Percentiles rank a stretch among this genome's conserved stretches.
Conservation (phyloP, 306 rosid species). For the Psophocarpus tetragonolobus region DNA sequence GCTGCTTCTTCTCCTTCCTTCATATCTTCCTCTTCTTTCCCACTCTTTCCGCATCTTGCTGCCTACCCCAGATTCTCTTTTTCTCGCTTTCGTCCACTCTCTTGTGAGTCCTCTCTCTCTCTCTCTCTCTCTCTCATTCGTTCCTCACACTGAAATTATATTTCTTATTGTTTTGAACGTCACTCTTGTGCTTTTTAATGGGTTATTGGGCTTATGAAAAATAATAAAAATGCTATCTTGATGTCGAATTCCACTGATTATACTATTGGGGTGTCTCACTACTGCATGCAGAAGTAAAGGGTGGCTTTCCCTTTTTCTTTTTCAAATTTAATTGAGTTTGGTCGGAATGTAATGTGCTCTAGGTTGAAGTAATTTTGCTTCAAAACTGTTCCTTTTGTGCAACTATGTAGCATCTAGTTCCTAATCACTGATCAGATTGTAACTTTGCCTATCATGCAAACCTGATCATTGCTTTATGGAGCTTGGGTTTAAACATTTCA, state of each 20-base stretch:
- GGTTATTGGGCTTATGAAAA: background rate
- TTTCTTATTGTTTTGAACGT: background rate
- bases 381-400: background rate
- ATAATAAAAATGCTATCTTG: conserved; percentile 4
- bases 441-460: background rate
- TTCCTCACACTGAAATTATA: background rate
- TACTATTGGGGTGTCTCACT: background rate
- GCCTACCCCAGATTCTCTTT: background rate
- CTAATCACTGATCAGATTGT: background rate
- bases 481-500: background rate
- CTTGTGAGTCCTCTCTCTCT: conserved; percentile 42
- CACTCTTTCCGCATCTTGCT: background rate
- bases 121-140: background rate
- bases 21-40: background rate
- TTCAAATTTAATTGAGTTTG: background rate
- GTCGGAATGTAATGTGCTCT: background rate
- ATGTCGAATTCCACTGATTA: background rate
- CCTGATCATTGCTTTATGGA: conserved; percentile 9
- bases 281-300: background rate
- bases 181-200: background rate
- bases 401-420: background rate
- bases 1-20: background rate
- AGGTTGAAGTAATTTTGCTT: background rate
- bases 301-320: conserved; percentile 5
- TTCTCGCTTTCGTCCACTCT: conserved; percentile 33